Evolutionary conservation across 2,329 filamentous ascomycete species (phyloP).

Genomic region (Aureobasidium leucospermi): DNA sequence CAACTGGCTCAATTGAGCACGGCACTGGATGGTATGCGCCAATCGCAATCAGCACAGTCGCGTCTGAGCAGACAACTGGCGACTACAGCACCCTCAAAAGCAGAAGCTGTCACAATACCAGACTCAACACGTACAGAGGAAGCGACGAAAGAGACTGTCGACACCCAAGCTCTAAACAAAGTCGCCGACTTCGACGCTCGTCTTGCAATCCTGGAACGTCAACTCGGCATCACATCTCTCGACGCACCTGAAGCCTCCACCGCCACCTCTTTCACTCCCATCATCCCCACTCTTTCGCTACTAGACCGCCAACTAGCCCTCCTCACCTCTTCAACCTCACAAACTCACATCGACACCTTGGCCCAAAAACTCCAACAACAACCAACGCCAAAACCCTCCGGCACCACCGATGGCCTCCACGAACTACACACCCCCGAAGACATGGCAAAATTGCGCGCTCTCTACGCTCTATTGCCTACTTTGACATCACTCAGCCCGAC

Average conservation of each 20-base stretch:
- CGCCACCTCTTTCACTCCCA: conserved; percentile 51
- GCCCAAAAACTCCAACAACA: conserved; percentile 59
- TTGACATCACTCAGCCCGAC: conserved; percentile 82
- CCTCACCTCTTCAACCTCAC: conserved; percentile 60
- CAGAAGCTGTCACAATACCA: neutral
- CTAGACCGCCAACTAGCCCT: conserved; percentile 75
- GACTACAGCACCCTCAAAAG: neutral
- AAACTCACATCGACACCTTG: conserved; percentile 59
- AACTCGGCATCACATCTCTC: conserved; percentile 67
- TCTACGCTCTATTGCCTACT: conserved; percentile 81
- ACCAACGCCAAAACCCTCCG: neutral
- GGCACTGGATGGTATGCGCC: conserved; percentile 14
- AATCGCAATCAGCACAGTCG: conserved; percentile 15
- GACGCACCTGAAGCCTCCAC: conserved; percentile 50
- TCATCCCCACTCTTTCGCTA: conserved; percentile 73
- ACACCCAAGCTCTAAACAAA: conserved; percentile 61
- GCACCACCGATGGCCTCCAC: conserved; percentile 18
- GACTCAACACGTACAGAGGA: neutral
- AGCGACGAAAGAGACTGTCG: conserved; percentile 10
- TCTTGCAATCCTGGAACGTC: conserved; percentile 69
- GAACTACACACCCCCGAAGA: conserved; percentile 51
- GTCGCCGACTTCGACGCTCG: conserved; percentile 83
- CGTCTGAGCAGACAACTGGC: conserved; percentile 12
- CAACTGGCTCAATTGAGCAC: conserved; percentile 13
- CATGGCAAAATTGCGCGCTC: conserved; percentile 77